These are phyloP conservation scores for Elsinoe necatrix DNA, from an alignment of 2,329 filamentous ascomycete genomes.

Conservation along the genomic window DNA sequence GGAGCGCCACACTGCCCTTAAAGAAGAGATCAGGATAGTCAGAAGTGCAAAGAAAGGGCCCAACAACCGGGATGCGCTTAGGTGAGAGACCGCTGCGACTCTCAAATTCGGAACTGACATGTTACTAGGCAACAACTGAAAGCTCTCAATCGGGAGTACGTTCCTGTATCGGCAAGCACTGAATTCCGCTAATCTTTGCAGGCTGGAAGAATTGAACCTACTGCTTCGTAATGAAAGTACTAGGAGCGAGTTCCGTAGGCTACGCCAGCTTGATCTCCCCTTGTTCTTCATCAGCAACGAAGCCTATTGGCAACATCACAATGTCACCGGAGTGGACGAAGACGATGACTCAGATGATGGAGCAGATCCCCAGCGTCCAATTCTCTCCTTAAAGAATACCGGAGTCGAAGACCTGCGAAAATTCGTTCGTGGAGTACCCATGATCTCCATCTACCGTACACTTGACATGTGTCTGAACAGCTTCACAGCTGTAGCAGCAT, in stretches of 20 bases:
- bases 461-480: background rate
- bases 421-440: background rate
- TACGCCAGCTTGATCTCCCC: background rate
- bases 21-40: background rate
- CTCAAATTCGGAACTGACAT: background rate
- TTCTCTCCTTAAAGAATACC: background rate
- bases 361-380: background rate
- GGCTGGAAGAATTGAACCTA: background rate
- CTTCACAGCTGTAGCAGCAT: background rate
- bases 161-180: background rate
- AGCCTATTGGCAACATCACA: background rate
- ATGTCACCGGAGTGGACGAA: background rate
- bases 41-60: background rate
- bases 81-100: background rate
- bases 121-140: background rate
- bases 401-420: background rate
- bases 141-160: background rate
- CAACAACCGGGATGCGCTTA: background rate
- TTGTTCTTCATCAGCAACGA: background rate
- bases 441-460: background rate
- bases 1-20: background rate
- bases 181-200: background rate
- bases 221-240: background rate
- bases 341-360: background rate
- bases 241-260: background rate